Evolutionary conservation across 2,329 filamentous ascomycete genomes (phyloP), one percentile per base, ranked within the genome.

Genomic region (Pseudopyrenochaeta lycopersici): DNA sequence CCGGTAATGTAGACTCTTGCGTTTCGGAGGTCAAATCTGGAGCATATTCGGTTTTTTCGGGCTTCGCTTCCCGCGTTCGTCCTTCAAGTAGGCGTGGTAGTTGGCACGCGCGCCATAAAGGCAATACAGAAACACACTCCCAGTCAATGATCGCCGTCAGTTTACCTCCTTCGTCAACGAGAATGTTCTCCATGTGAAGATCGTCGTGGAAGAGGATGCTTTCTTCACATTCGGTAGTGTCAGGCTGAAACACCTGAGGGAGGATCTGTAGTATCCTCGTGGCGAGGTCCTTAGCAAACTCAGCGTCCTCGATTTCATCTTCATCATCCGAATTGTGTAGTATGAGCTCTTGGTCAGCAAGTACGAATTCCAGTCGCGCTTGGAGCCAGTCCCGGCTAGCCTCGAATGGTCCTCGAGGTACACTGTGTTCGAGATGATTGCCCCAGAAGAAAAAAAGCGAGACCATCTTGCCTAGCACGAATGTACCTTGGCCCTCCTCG

Each of bases 131-230:
- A 1, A 57, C 58, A 12, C 36, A 50, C 30, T 64, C 63, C 55
- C 60, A 67, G 43, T 65, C 60, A 7, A 63, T 30, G 3, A 67
- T 38, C 1, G 44, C 51, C 2, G 47, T 41, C 1, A 63, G 18
- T 15, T 41, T 36, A 2, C 56, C 62, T 2, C 49, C 11, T 5
- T 46, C 43, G 27, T 57, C 45, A 1, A 63, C 52, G 1, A 58
- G 31, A 23, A 64, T 64, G 33, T 65, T 65, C 1, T 54, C 17
- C 39, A 49, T 49, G 2, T 33, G 39, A 1, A 63, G 35, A 29
- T 56, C 46, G 35, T 50, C 21, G 27, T 59, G 48, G n/a, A 46
- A 47, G 12, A 61, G 53, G 3, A 50, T 32, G 4, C 23, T 54
- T 1, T 33, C 12, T 23, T 61, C 51, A 23, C 17, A 11, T 0